These are phyloP conservation scores for Candida tammaniensis DNA, from an alignment of 805 yeast genomes.

Conservation along the genomic window DNA sequence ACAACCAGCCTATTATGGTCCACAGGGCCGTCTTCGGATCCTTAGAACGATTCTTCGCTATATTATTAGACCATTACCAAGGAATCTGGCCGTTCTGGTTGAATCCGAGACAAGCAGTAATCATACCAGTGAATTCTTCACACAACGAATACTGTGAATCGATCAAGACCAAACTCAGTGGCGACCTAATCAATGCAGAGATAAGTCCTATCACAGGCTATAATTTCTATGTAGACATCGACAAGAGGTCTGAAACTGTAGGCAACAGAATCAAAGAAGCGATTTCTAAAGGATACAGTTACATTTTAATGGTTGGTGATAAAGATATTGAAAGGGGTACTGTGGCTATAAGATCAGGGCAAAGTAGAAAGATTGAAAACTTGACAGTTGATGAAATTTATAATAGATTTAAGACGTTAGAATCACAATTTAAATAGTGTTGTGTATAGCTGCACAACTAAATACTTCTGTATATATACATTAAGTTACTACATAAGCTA, in stretches of 20 bases:
- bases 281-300: constrained; percentile 68
- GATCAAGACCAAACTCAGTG: constrained; percentile 44
- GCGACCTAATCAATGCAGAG: constrained; percentile 32
- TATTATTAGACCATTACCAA: constrained; percentile 81
- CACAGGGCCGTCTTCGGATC: constrained; percentile 97
- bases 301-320: constrained; percentile 83
- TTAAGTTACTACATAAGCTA: not conserved
- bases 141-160: constrained; percentile 55
- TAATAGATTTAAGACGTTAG: constrained; percentile 52
- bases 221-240: constrained; percentile 74
- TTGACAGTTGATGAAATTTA: constrained; percentile 51
- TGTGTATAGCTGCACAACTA: not conserved
- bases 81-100: constrained; percentile 99
- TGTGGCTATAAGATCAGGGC: constrained; percentile 62
- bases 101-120: constrained; percentile 83
- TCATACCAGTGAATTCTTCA: constrained; percentile 72
- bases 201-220: constrained; percentile 58
- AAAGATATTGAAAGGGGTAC: constrained; percentile 62
- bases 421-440: constrained; percentile 16
- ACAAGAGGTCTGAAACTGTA: constrained; percentile 71
- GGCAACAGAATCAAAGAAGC: constrained; percentile 82
- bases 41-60: constrained; percentile 86
- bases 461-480: constrained; percentile 6
- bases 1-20: constrained; percentile 82
- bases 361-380: constrained; percentile 42